Evolutionary conservation across 768 basidiomycete species (phyloP), one percentile per base, ranked within the genome.

Genomic region (Tulasnella sp.): DNA sequence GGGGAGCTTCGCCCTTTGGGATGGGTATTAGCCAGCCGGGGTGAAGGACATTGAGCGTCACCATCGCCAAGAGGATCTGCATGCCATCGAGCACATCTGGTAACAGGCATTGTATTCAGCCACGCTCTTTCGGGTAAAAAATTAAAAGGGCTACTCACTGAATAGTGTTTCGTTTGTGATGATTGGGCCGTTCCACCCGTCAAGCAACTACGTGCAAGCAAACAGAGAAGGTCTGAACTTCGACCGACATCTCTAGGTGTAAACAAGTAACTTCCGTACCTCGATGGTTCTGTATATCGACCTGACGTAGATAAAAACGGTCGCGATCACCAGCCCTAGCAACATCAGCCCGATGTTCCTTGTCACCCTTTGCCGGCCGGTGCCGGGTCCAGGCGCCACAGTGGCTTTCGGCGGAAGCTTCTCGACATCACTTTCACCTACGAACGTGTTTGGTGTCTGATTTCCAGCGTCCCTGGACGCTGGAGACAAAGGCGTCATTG

Each of bases 151-250:
- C 11, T 23, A 83, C 87, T 61, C 73, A 88, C 87, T 85, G 83
- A 89, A 88, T 79, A 86, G 87, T 2, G 85, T 80, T 79, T 91
- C 83, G 0, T 87, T 88, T 10, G 82, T 80, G 78, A 89, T 89
- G 79, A 90, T 86, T 39, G 69, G 80, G 13, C 90, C 89, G 37
- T 80, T 79, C 88, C 89, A 91, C 0, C 89, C 89, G 73, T 87
- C 85, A 0, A 84, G 80, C 11, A 88, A 82, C 81, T 79, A 32
- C 5, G 35, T 5, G 23, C 48, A 23, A 18, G 18, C 48, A 40
- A 42, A 13, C 29, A 35, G 37, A 55, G 48, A 16, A 1, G 26
- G 15, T 10, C 40, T 42, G 37, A 51, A 18, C 29, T 46, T 16
- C 10, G 32, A 32, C 2, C 29, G 39, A 35, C 2, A 18, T 32